Percentiles rank a stretch among this genome's conserved stretches.
phyloP scores from a whole-genome alignment of 2,329 filamentous ascomycete species.

The Talaromyces sp. region DNA sequence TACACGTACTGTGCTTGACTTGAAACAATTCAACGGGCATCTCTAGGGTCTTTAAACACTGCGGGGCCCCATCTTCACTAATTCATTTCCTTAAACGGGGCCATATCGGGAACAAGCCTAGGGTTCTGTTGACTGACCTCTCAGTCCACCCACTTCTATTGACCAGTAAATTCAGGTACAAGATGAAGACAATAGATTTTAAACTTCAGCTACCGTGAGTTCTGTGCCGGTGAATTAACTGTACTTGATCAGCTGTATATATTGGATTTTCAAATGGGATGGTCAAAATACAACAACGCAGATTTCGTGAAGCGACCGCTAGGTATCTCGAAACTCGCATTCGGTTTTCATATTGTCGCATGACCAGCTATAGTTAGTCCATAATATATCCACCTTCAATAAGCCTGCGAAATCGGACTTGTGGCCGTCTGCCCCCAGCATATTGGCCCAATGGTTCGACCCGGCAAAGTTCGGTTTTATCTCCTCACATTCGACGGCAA shows the following conservation, averaged over 20 bases:
- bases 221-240: background rate
- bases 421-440: background rate
- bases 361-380: background rate
- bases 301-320: background rate
- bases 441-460: background rate
- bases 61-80: background rate
- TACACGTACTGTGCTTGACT: background rate
- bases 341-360: background rate
- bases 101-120: background rate
- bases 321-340: background rate
- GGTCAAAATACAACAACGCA: background rate
- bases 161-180: background rate
- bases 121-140: background rate
- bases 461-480: conserved; percentile 3
- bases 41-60: background rate
- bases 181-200: background rate
- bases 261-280: background rate
- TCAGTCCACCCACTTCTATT: background rate
- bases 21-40: background rate
- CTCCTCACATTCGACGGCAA: background rate
- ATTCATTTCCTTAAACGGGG: background rate
- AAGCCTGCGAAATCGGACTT: background rate
- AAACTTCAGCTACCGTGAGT: background rate
- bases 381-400: background rate
- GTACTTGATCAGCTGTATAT: background rate